A percentile compares a stretch with the other conserved stretches of the same genome.
These are phyloP conservation scores for Leishmania amazonensis DNA, from an alignment of 208 protist species.

Conservation along the genomic window DNA sequence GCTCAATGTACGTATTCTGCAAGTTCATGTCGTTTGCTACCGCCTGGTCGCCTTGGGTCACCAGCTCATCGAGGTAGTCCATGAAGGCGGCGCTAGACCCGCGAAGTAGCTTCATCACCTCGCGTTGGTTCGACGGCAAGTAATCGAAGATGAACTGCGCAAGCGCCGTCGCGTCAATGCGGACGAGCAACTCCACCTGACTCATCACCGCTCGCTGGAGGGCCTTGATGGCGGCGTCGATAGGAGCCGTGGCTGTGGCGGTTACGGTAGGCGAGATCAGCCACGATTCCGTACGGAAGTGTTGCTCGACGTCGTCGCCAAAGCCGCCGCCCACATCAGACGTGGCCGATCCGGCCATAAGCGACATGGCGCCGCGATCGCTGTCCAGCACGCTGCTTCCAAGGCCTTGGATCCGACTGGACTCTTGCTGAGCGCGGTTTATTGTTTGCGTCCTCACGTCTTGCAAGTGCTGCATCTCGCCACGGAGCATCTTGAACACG, in stretches of 20 bases:
- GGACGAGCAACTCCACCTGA: slow-evolving; percentile 48
- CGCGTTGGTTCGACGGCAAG: slow-evolving; percentile 63
- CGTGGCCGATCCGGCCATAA: background rate
- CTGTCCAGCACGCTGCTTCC: slow-evolving; percentile 2
- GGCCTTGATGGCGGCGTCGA: slow-evolving; percentile 18
- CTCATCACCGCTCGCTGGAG: slow-evolving; percentile 66
- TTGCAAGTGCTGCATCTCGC: slow-evolving; percentile 50
- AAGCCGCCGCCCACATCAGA: background rate
- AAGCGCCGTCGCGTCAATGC: slow-evolving; percentile 59
- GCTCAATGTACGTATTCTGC: slow-evolving; percentile 87
- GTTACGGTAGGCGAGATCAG: background rate
- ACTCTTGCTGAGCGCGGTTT: slow-evolving; percentile 15
- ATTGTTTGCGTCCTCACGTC: slow-evolving; percentile 18
- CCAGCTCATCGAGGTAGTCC: slow-evolving; percentile 73
- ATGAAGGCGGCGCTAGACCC: slow-evolving; percentile 68
- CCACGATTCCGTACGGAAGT: background rate
- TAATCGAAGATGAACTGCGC: slow-evolving; percentile 79
- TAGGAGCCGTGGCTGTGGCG: background rate
- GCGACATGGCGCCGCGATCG: background rate
- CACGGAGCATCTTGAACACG: slow-evolving; percentile 59
- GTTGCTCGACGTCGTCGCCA: background rate
- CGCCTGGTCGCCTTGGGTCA: slow-evolving; percentile 46
- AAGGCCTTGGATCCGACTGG: slow-evolving; percentile 5
- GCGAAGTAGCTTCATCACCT: slow-evolving; percentile 65
- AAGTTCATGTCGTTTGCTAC: slow-evolving; percentile 58